These are phyloP conservation scores for Saccharomyces hybrid DNA, from an alignment of 1,139 yeast species.

Conservation along the genomic window DNA sequence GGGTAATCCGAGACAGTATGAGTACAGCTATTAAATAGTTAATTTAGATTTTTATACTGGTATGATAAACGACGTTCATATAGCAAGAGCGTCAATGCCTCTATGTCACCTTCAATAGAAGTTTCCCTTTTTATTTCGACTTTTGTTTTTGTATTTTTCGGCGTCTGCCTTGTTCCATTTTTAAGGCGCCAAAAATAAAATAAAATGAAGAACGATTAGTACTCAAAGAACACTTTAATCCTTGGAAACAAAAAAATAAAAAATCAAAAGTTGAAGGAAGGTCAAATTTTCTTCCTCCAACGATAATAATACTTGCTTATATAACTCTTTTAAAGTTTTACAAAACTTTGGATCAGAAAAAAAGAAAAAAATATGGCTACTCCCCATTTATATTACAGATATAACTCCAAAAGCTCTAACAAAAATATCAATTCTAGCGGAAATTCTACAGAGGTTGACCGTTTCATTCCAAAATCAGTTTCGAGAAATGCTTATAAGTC, in stretches of 20 bases:
- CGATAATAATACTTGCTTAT: not conserved
- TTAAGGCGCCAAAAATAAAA: not conserved
- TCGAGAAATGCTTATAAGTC: slow-evolving; percentile 27
- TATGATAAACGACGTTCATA: not conserved
- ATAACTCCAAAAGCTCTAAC: slow-evolving; percentile 1
- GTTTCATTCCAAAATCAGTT: slow-evolving; percentile 31
- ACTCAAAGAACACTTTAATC: not conserved
- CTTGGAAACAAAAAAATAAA: not conserved
- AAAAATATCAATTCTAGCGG: slow-evolving; percentile 1
- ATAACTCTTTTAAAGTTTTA: not conserved
- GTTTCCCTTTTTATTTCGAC: not conserved
- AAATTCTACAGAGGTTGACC: slow-evolving; percentile 17
- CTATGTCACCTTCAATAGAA: not conserved
- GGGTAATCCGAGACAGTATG: not conserved
- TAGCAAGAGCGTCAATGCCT: not conserved
- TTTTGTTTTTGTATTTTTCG: not conserved
- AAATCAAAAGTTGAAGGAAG: not conserved
- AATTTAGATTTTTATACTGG: not conserved
- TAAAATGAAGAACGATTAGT: not conserved
- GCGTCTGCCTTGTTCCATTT: not conserved
- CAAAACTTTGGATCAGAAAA: not conserved
- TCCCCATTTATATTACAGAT: not conserved
- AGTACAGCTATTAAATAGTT: not conserved
- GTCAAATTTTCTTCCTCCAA: not conserved
- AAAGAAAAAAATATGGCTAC: not conserved